Base-by-base conservation (phyloP, 306 rosid genomes). In the Glycine latifolia region DNA sequence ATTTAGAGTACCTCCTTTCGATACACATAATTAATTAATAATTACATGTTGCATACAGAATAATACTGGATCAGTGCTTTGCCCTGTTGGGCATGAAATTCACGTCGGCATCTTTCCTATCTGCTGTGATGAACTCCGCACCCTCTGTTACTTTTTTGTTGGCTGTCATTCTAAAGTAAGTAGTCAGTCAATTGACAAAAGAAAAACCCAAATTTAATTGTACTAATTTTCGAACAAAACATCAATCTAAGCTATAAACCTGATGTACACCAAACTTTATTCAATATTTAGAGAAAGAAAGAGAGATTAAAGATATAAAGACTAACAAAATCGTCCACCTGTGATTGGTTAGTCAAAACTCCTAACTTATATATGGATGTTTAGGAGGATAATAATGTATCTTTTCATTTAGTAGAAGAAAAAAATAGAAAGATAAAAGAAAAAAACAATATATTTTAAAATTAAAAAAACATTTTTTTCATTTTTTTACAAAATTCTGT, bases 11-110 rank as follows among this genome's bases (percentile, higher is more conserved):
- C 3, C 56, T 12, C 56, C 16, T 52, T 52, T 12, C 0, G 15
- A 16, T 1, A 7, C 8, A 43, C 8, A 26, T 44, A 14, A 46
- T n/a, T 15, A 31, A 43, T 5, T 20, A 20, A 20, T 7, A 43
- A 43, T 43, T 5, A 7, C 0, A 20, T 17, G 33, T 47, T 58
- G 14, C 11, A 4, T 35, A 16, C 90, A 87, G 90, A 80, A 62
- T 85, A 43, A 76, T 87, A 79, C 83, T 87, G 8, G 90, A 87
- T n/a, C n/a, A n/a, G n/a, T 79, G 88, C 20, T 85, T 87, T 43
- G 46, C 83, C 1, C 50, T 89, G 2, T 8, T 88, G 71, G 87
- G 79, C 58, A 79, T 84, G 76, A 81, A 82, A 12, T 73, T 75
- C 16, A 87, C 88, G 3, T 85, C 90, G 0, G 90, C 90, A 12